A percentile compares a stretch with the other conserved stretches of the same genome.
Evolutionary conservation across 305 asterid genomes (phyloP).

Genomic region (Rubia peregrina): DNA sequence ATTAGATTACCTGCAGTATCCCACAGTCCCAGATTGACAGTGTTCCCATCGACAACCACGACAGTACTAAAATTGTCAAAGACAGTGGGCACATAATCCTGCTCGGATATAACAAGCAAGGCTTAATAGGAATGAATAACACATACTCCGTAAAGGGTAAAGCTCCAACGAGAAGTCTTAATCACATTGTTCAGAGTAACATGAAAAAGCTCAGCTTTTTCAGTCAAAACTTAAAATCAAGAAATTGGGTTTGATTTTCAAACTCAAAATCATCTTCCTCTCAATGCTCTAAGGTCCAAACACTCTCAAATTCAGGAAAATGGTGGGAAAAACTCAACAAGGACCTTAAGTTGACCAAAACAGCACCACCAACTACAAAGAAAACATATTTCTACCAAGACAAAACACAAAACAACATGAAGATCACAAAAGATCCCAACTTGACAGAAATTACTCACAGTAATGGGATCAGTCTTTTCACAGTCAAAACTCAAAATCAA

Average conservation of each 20-base stretch:
- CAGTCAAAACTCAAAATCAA: not conserved
- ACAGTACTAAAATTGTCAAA: conserved; percentile 30
- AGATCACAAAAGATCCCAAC: not conserved
- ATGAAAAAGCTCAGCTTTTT: too few species aligned
- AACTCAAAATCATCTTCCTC: not conserved
- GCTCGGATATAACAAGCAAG: conserved; percentile 5
- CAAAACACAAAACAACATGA: not conserved
- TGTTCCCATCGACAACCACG: conserved; percentile 29
- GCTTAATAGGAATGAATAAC: too few species aligned
- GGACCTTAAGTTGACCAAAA: too few species aligned
- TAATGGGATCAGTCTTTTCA: too few species aligned
- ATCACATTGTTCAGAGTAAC: too few species aligned
- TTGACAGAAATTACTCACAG: not conserved
- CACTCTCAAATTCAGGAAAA: too few species aligned
- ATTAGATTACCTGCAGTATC: conserved; percentile 30
- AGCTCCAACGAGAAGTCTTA: not conserved
- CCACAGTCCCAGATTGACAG: conserved; percentile 31
- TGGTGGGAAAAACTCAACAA: too few species aligned
- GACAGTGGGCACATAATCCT: conserved; percentile 36
- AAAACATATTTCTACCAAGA: not conserved
- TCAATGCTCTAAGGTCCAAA: too few species aligned
- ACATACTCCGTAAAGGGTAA: too few species aligned
- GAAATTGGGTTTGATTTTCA: not conserved
- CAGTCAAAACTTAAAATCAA: not conserved
- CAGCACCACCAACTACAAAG: not conserved